Percentiles rank a stretch among this genome's conserved stretches.
Evolutionary conservation across 768 basidiomycete species (phyloP).

Genomic region (Kockovaella imperatae): DNA sequence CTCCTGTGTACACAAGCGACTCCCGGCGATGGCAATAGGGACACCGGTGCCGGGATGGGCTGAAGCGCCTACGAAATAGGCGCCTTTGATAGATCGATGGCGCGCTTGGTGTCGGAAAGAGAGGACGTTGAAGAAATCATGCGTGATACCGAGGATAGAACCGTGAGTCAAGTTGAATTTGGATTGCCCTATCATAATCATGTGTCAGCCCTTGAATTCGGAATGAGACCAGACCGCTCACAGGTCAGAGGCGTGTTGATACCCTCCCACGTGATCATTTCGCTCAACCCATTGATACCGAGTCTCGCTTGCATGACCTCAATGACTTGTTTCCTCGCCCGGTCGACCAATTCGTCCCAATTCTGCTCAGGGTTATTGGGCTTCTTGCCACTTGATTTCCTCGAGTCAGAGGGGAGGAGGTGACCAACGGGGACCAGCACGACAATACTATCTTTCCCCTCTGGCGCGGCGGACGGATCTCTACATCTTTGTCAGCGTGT

Average conservation of each 20-base stretch:
- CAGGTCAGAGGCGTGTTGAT: constrained; percentile 47
- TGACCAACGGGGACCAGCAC: constrained; percentile 47
- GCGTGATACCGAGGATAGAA: constrained; percentile 47
- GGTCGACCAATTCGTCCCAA: constrained; percentile 39
- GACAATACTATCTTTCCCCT: constrained; percentile 46
- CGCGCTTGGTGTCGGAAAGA: constrained; percentile 43
- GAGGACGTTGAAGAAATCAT: constrained; percentile 47
- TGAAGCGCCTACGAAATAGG: constrained; percentile 49
- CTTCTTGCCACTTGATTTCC: constrained; percentile 3
- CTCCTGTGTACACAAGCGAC: constrained; percentile 43
- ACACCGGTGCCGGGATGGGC: constrained; percentile 49
- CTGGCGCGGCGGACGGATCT: constrained; percentile 47
- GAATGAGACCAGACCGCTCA: constrained; percentile 10
- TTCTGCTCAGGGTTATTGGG: constrained; percentile 35
- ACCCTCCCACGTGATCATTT: constrained; percentile 45
- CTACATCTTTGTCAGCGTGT: constrained; percentile 14
- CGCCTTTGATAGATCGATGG: constrained; percentile 41
- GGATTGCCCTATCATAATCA: constrained; percentile 37
- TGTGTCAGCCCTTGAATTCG: neutral
- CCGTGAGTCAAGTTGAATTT: constrained; percentile 49
- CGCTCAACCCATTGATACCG: constrained; percentile 36
- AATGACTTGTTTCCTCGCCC: constrained; percentile 41
- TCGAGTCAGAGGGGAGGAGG: constrained; percentile 25
- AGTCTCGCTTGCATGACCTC: constrained; percentile 37
- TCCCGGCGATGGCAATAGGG: constrained; percentile 47